These are phyloP conservation scores for Mercurialis annua DNA, from an alignment of 345 rosid species.

Conservation along the genomic window DNA sequence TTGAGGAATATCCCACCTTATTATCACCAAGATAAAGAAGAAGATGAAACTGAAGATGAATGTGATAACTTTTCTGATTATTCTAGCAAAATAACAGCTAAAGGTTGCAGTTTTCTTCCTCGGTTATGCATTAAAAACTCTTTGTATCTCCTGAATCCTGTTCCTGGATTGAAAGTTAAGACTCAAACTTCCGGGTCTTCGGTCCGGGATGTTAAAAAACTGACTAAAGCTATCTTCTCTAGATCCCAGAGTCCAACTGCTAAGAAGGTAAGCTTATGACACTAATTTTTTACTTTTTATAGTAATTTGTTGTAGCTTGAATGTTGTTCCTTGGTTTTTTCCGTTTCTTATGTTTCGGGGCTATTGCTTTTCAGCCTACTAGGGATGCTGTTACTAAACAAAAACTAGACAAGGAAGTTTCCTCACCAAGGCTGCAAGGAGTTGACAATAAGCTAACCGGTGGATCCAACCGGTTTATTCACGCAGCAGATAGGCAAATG, in stretches of 20 bases:
- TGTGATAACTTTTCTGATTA: conserved; percentile 36
- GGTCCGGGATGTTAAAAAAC: conserved; percentile 31
- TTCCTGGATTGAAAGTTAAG: conserved; percentile 53
- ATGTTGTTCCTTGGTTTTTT: conserved; percentile 1
- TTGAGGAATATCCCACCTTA: conserved; percentile 29
- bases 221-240: conserved; percentile 37
- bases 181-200: conserved; percentile 38
- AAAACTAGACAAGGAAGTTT: conserved; percentile 35
- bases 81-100: conserved; percentile 42
- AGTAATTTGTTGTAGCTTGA: conserved; percentile 11
- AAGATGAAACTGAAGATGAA: conserved; percentile 47
- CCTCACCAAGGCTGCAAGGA: conserved; percentile 38
- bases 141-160: conserved; percentile 49
- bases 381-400: conserved; percentile 37
- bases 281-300: background rate
- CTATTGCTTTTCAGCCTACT: conserved; percentile 38
- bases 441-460: conserved; percentile 34
- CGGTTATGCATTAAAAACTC: conserved; percentile 64
- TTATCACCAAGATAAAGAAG: conserved; percentile 34
- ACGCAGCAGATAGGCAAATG: conserved; percentile 32
- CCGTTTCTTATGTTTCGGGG: conserved; percentile 8
- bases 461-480: conserved; percentile 43
- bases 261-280: conserved; percentile 41
- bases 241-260: conserved; percentile 43
- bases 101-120: conserved; percentile 77